These are phyloP conservation scores for Scheffersomyces illinoinensis DNA, from an alignment of 1,139 yeast species.

Conservation along the genomic window DNA sequence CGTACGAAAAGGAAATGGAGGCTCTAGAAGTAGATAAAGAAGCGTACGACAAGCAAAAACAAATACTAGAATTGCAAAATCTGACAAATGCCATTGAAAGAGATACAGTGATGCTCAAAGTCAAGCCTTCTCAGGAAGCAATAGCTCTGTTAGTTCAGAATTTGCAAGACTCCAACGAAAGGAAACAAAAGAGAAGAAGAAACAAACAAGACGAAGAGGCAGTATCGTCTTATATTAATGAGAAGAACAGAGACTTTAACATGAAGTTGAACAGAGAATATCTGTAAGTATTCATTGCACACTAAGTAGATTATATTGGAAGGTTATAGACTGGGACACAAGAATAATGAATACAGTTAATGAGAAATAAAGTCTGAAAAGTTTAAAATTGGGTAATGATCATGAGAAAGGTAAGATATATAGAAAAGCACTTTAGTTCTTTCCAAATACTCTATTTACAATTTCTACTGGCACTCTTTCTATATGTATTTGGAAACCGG, in stretches of 20 bases:
- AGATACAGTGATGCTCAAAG: not conserved
- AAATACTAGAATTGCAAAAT: constrained; percentile 14
- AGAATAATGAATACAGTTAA: not conserved
- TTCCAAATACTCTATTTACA: not conserved
- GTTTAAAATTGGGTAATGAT: not conserved
- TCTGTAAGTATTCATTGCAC: not conserved
- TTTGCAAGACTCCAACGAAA: constrained; percentile 37
- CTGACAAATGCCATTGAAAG: not conserved
- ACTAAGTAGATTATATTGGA: not conserved
- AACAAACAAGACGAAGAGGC: constrained; percentile 31
- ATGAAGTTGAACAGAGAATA: constrained; percentile 65
- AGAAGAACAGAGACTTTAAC: constrained; percentile 78
- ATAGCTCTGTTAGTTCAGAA: constrained; percentile 40
- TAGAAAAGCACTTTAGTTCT: not conserved
- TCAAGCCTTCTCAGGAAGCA: constrained; percentile 33
- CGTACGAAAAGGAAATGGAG: constrained; percentile 51
- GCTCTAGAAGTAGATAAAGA: constrained; percentile 41
- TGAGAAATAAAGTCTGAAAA: no score
- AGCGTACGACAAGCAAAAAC: constrained; percentile 38
- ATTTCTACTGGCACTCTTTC: not conserved
- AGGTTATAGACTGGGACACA: not conserved
- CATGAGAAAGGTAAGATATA: not conserved
- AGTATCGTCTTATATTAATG: constrained; percentile 56
- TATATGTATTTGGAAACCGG: not conserved
- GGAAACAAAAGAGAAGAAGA: constrained; percentile 31